Evolutionary conservation across 108 stramenopile genomes (phyloP).

Genomic region (Pseudonitzschia multiseries): DNA sequence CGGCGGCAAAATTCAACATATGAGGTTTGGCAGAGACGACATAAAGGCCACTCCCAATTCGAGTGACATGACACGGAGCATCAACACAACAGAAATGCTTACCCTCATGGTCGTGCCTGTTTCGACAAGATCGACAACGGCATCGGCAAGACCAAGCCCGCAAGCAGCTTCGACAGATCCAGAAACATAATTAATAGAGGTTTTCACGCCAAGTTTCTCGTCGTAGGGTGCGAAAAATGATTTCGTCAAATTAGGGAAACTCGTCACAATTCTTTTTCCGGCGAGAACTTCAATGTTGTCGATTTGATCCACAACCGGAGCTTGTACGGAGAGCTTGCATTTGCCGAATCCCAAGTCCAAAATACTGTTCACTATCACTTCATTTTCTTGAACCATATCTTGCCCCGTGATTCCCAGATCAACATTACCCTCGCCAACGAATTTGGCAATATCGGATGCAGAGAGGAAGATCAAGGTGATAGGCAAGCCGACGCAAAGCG

Average conservation of each 20-base stretch:
- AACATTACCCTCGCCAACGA: constrained; percentile 94
- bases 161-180: constrained; percentile 98
- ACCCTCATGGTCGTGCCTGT: constrained; percentile 98
- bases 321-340: constrained; percentile 93
- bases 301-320: constrained; percentile 75
- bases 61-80: not conserved
- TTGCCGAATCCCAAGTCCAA: constrained; percentile 95
- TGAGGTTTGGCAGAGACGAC: not conserved
- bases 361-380: constrained; percentile 75
- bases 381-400: constrained; percentile 83
- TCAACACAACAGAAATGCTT: constrained; percentile 19
- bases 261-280: constrained; percentile 94
- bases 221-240: constrained; percentile 85
- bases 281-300: constrained; percentile 72
- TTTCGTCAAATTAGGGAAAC: constrained; percentile 86
- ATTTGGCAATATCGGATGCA: constrained; percentile 94
- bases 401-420: constrained; percentile 95
- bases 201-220: constrained; percentile 67
- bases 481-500: constrained; percentile 79
- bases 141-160: constrained; percentile 95
- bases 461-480: constrained; percentile 95
- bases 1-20: not conserved
- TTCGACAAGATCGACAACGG: constrained; percentile 96
- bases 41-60: not conserved
- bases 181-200: constrained; percentile 87